A percentile compares a stretch with the other conserved stretches of the same genome.
Evolutionary conservation across 2,329 filamentous ascomycete genomes (phyloP).

Genomic region (Camillea tinctor): DNA sequence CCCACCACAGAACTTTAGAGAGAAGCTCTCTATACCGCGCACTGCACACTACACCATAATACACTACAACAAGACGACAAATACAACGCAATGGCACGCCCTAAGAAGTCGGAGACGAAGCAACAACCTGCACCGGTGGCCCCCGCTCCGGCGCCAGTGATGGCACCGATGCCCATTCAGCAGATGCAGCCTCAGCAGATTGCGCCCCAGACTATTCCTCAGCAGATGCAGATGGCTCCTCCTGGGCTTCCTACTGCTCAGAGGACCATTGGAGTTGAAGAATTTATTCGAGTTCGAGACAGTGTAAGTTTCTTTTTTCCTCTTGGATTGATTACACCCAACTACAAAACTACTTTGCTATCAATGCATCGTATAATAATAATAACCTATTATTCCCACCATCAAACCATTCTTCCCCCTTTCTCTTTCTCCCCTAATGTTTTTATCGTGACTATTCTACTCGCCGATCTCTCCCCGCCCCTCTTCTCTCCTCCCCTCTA

Average conservation of each 20-base stretch:
- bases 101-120: slow-evolving; percentile 38
- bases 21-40: background rate
- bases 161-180: slow-evolving; percentile 37
- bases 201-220: slow-evolving; percentile 21
- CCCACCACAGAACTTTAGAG: background rate
- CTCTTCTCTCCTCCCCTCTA: background rate
- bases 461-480: too few species aligned
- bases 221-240: slow-evolving; percentile 8
- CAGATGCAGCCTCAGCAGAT: slow-evolving; percentile 14
- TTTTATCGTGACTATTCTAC: too few species aligned
- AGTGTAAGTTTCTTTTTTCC: slow-evolving; percentile 59
- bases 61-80: too few species aligned
- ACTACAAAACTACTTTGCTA: background rate
- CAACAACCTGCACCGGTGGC: slow-evolving; percentile 38
- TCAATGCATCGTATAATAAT: too few species aligned
- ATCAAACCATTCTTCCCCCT: too few species aligned
- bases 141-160: slow-evolving; percentile 35
- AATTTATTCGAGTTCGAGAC: slow-evolving; percentile 78
- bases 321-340: slow-evolving; percentile 9
- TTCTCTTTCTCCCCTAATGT: too few species aligned
- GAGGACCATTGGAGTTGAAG: slow-evolving; percentile 62
- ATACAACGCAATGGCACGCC: slow-evolving; percentile 38
- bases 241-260: slow-evolving; percentile 3
- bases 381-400: too few species aligned
- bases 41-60: background rate